These are phyloP conservation scores for Serendipita vermifera DNA, from an alignment of 768 basidiomycete genomes.

Conservation along the genomic window DNA sequence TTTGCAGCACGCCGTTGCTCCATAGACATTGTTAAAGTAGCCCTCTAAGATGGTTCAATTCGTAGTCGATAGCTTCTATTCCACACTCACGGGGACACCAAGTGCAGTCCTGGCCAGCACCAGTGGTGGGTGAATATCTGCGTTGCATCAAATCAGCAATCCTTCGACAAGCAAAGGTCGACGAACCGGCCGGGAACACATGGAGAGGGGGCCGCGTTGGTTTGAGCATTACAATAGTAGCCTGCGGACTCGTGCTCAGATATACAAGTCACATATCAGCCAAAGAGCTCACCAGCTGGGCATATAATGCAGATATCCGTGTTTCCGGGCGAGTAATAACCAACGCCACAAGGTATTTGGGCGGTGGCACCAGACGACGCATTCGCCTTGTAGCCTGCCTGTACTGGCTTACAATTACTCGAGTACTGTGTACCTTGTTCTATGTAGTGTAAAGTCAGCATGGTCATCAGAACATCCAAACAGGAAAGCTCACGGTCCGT, in stretches of 20 bases:
- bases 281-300: too few species aligned
- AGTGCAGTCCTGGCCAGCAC: background rate
- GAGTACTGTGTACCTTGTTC: background rate
- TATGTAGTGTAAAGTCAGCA: too few species aligned
- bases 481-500: background rate
- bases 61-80: background rate
- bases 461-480: background rate
- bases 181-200: too few species aligned
- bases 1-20: constrained; percentile 3
- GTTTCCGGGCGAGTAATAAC: constrained; percentile 1
- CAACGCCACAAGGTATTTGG: background rate
- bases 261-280: too few species aligned
- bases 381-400: background rate
- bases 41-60: background rate
- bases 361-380: background rate
- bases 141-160: too few species aligned
- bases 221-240: constrained; percentile 6
- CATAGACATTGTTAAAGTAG: constrained; percentile 8
- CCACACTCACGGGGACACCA: constrained; percentile 3
- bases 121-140: constrained; percentile 1
- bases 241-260: too few species aligned
- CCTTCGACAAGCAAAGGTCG: too few species aligned
- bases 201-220: background rate
- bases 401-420: background rate
- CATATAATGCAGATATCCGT: constrained; percentile 6